Conservation (phyloP, 352 stramenopile species). For the Globisporangium cederbergense region DNA sequence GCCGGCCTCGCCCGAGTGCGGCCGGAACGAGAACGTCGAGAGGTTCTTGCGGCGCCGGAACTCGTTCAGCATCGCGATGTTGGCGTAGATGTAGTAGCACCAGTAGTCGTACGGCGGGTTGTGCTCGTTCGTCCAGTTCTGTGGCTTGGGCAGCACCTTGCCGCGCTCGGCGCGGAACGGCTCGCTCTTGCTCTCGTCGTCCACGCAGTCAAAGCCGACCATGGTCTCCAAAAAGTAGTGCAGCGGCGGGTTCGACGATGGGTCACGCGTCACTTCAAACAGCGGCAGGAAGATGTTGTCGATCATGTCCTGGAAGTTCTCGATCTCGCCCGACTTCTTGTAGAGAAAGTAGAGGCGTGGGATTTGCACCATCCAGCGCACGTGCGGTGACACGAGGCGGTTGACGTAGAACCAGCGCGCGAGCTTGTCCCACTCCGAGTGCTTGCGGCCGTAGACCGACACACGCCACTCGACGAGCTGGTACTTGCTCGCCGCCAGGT, state of each 20-base stretch:
- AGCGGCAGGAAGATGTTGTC: slow-evolving; percentile 98
- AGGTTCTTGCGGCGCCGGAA: slow-evolving; percentile 87
- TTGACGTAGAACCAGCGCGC: slow-evolving; percentile 96
- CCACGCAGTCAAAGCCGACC: slow-evolving; percentile 98
- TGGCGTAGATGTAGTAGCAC: slow-evolving; percentile 97
- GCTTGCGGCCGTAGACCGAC: slow-evolving; percentile 92
- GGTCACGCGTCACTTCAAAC: slow-evolving; percentile 97
- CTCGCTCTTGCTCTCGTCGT: slow-evolving; percentile 97
- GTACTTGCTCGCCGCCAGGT: slow-evolving; percentile 91
- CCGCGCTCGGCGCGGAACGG: slow-evolving; percentile 73
- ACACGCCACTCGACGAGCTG: slow-evolving; percentile 94
- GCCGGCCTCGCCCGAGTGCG: slow-evolving; percentile 97
- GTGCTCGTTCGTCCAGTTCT: slow-evolving; percentile 86
- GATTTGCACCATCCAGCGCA: slow-evolving; percentile 98
- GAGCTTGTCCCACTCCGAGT: slow-evolving; percentile 96
- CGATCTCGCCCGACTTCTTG: slow-evolving; percentile 87
- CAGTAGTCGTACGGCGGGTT: slow-evolving; percentile 95
- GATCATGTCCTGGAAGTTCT: slow-evolving; percentile 97
- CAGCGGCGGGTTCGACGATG: slow-evolving; percentile 88
- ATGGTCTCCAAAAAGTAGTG: slow-evolving; percentile 93
- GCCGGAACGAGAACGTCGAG: slow-evolving; percentile 96
- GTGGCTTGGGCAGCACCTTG: slow-evolving; percentile 69
- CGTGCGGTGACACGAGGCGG: slow-evolving; percentile 89
- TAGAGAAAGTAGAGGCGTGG: slow-evolving; percentile 97
- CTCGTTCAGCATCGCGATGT: slow-evolving; percentile 95